Evolutionary conservation across 495 filamentous ascomycete genomes (phyloP).

Genomic region (Aspergillus funiculosus): DNA sequence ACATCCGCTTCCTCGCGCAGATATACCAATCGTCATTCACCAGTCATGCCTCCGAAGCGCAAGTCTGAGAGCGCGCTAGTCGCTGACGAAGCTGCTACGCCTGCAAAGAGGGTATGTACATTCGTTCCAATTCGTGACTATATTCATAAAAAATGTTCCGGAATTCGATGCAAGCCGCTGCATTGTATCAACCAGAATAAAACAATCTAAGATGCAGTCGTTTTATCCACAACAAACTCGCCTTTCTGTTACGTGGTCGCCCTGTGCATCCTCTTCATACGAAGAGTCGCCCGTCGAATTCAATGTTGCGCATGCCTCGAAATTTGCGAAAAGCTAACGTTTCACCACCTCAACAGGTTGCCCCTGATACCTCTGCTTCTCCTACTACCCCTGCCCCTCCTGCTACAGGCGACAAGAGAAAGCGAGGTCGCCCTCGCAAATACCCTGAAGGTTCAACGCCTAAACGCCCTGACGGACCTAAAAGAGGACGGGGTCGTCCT

Average conservation of each 20-base stretch:
- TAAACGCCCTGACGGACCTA: slow-evolving; percentile 26
- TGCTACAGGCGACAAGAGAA: slow-evolving; percentile 33
- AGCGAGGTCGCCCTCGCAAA: slow-evolving; percentile 38
- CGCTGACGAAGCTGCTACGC: slow-evolving; percentile 19
- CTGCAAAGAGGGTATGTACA: slow-evolving; percentile 22
- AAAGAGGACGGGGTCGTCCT: slow-evolving; percentile 39
- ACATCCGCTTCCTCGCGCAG: background rate
- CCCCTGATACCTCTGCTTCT: slow-evolving; percentile 4
- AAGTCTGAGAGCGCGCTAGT: slow-evolving; percentile 23
- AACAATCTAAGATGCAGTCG: too few species aligned
- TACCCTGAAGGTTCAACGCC: slow-evolving; percentile 23
- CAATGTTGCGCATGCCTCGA: too few species aligned
- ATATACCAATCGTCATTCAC: background rate
- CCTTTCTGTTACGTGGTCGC: background rate
- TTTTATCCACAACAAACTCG: too few species aligned
- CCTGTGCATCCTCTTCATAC: background rate
- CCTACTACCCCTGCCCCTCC: slow-evolving; percentile 14
- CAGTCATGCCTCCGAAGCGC: slow-evolving; percentile 27
- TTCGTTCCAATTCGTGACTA: background rate
- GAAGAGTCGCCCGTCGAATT: too few species aligned
- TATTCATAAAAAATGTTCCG: background rate
- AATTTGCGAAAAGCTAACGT: slow-evolving; percentile 5
- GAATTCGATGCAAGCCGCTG: background rate
- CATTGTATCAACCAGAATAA: background rate
- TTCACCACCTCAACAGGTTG: slow-evolving; percentile 6